Evolutionary conservation across 2,329 filamentous ascomycete species (phyloP), one percentile per base, ranked within the genome.

Genomic region (Fusarium chlamydosporum): DNA sequence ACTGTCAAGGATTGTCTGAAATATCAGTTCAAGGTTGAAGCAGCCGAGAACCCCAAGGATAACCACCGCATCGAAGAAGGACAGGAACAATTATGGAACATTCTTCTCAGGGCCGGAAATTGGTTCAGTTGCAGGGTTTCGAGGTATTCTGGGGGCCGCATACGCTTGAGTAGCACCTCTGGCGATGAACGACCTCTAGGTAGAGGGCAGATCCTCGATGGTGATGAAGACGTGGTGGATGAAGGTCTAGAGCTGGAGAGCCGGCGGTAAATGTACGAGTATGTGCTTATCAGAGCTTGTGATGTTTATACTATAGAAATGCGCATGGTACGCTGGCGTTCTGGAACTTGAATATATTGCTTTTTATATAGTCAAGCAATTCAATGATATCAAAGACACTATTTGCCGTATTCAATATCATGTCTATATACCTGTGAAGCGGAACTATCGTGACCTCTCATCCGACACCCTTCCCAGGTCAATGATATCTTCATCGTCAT

Each of bases 1-100:
- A 99, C 96, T 0, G 92, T 97, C 66, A 99, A 99, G 79, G 96
- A 99, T 78, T 98, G 96, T 72, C 82, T 99, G 57, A 97, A 96
- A 78, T 98, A 97, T 76, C 95, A 99, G 79, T 97, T 98, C 86
- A 96, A 96, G 82, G 93, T 92, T 1, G 96, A 99, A 79, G 92
- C 92, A 10, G 89, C 91, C 41, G 94, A 96, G 79, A 90, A 92
- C 72, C 88, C 88, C 6, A 85, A 87, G 61, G 85, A 88, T 33
- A 88, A 90, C 59, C 81, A 85, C 43, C 79, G 82, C 27, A 78
- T 88, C 55, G 79, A 83, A 34, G 85, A 88, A 61, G 81, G 83
- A 6, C 88, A 93, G 75, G 91, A 92, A 74, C 83, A 83, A 67
- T 77, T 94, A 2, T 93, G 91, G 91, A 80, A 76, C 7, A 66